Percentiles rank a stretch among this genome's conserved stretches.
Evolutionary conservation across 495 filamentous ascomycete genomes (phyloP).

Genomic region (Bacidia gigantensis): DNA sequence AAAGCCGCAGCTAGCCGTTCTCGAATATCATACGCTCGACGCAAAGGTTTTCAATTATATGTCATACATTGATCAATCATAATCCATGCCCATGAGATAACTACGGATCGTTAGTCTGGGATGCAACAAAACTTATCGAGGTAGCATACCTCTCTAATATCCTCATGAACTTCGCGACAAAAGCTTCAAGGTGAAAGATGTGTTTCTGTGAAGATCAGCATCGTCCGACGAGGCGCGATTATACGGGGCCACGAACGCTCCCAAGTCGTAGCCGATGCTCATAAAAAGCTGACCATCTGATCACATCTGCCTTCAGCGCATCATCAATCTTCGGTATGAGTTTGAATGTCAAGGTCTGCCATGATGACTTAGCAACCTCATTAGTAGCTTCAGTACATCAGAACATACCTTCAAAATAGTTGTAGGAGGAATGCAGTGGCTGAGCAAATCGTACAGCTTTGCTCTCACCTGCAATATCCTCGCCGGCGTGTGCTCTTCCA

Average conservation of each 20-base stretch:
- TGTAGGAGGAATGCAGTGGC: constrained; percentile 91
- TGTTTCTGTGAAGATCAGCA: constrained; percentile 46
- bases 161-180: constrained; percentile 96
- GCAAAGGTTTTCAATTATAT: background rate
- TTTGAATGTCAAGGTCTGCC: constrained; percentile 72
- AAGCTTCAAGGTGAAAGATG: constrained; percentile 95
- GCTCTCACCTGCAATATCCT: constrained; percentile 74
- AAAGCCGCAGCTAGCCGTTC: background rate
- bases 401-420: constrained; percentile 64
- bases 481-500: constrained; percentile 78
- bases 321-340: constrained; percentile 79
- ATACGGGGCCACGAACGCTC: constrained; percentile 33
- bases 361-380: background rate
- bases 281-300: constrained; percentile 93
- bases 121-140: background rate
- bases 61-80: constrained; percentile 16
- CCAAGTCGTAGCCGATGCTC: constrained; percentile 86
- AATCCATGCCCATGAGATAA: constrained; percentile 84
- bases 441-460: constrained; percentile 88
- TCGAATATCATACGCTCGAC: background rate
- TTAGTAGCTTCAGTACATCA: background rate
- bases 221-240: background rate
- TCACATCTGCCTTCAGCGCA: constrained; percentile 74
- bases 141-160: constrained; percentile 60
- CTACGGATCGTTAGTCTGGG: constrained; percentile 27